A percentile compares a stretch with the other conserved stretches of the same genome.
These are phyloP conservation scores for Scopulariopsis brevicaulis DNA, from an alignment of 2,329 filamentous ascomycete species.

Conservation along the genomic window DNA sequence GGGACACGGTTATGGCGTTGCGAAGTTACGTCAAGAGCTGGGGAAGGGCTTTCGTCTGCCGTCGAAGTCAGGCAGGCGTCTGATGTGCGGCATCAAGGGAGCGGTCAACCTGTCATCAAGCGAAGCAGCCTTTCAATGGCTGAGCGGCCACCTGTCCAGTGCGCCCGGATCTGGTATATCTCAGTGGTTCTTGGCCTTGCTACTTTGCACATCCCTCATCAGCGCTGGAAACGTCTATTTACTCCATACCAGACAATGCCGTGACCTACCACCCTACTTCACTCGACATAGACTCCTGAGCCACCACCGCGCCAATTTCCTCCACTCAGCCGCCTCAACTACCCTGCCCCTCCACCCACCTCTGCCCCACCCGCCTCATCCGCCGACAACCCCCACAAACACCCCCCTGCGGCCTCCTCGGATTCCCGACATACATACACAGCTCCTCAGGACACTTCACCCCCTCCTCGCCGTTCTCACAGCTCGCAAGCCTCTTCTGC, in stretches of 20 bases:
- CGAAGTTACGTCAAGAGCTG: neutral
- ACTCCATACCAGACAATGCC: neutral
- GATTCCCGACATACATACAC: slow-evolving; percentile 24
- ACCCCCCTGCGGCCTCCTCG: slow-evolving; percentile 16
- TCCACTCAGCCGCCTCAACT: neutral
- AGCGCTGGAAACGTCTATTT: neutral
- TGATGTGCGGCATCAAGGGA: no score
- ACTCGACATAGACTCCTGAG: neutral
- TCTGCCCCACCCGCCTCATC: neutral
- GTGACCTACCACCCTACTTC: neutral
- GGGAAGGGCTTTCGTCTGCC: neutral
- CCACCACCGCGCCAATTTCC: neutral
- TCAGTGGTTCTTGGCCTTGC: neutral
- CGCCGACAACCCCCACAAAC: slow-evolving; percentile 19
- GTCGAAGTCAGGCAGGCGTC: no score
- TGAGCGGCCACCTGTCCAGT: no score
- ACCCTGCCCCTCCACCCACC: neutral
- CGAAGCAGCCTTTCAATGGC: no score
- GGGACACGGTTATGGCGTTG: neutral
- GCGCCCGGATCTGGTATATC: no score
- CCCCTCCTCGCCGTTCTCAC: slow-evolving; percentile 18
- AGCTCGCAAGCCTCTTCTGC: slow-evolving; percentile 22
- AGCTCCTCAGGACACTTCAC: slow-evolving; percentile 18
- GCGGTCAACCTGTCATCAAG: no score
- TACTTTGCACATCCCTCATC: neutral